Base-by-base conservation (phyloP, 106 monocot genomes). In the Acanthochlamys bracteata region DNA sequence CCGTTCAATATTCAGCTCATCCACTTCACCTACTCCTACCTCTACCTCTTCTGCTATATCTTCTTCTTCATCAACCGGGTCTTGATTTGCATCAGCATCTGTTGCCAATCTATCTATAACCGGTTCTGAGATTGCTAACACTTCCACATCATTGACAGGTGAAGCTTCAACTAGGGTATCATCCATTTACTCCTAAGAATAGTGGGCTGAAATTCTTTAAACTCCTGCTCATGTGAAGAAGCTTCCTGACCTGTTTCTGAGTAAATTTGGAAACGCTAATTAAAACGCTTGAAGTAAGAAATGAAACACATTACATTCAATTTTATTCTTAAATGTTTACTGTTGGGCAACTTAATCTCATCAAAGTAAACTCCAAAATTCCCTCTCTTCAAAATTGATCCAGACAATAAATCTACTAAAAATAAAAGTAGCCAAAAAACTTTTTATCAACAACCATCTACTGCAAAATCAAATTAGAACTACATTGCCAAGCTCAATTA, bases 1-100 rank as follows among this genome's bases (percentile, higher is more conserved):
- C 55, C 46, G 60, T 46, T 42, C 68, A 11, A 24, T 40, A 70
- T 55, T 65, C 10, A 63, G 59, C 20, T 79, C 74, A n/a, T 61
- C 65, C 25, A 10, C 33, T 33, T 3, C 6, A 6, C 33, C 33
- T 33, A 3, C 33, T 33, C 64, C 15, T 68, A n/a, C 49, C 12
- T 49, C 13, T 7, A 13, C 43, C 13, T 45, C 43, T 9, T 45
- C 43, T 45, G 43, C 13, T 45, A 45, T 13, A 9, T 45, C 43
- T 45, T 45, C 43, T 45, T 45, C 43, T 9, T 13, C 7, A 9
- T 49, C 49, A 49, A 14, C 17, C 10, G 1, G 17, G 12, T 49
- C 52, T 11, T 11, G 23, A 64, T 20, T 19, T 55, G 55, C 22
- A 15, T 55, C 55, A 21, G 15, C 12, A 19, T 55, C 55, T 3